phyloP scores from a whole-genome alignment of 768 basidiomycete genomes.

The Paxillus ammoniavirescens region DNA sequence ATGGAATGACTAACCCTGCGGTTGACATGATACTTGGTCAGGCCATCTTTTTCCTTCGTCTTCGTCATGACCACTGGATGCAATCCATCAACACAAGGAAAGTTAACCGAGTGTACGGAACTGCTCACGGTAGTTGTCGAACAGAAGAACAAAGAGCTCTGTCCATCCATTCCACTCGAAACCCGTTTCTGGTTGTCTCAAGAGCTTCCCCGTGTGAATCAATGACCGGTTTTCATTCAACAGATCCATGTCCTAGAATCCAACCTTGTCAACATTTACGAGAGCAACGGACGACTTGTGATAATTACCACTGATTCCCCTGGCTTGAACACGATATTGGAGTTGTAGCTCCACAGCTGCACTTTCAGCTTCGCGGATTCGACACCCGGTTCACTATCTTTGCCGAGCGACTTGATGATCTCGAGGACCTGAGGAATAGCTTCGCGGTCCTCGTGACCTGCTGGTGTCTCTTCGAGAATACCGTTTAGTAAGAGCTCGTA shows the following conservation, averaged over 20 bases:
- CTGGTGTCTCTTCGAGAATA: conserved; percentile 73
- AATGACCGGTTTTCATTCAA: conserved; percentile 79
- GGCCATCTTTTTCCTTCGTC: conserved; percentile 71
- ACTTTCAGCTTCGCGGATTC: conserved; percentile 85
- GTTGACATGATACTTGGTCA: conserved; percentile 76
- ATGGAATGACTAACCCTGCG: conserved; percentile 55
- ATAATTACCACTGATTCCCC: conserved; percentile 63
- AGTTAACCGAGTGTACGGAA: too few species aligned
- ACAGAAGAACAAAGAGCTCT: conserved; percentile 85
- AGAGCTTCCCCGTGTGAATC: conserved; percentile 78
- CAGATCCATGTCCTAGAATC: conserved; percentile 81
- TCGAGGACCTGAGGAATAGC: conserved; percentile 86
- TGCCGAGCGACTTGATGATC: conserved; percentile 81
- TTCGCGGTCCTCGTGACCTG: conserved; percentile 76
- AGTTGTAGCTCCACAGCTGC: conserved; percentile 83
- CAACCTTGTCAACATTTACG: conserved; percentile 1
- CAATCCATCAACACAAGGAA: conserved; percentile 9
- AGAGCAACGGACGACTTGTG: neutral
- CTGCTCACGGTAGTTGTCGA: conserved; percentile 88
- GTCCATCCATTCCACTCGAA: conserved; percentile 89
- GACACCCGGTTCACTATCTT: conserved; percentile 86
- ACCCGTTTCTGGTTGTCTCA: conserved; percentile 85
- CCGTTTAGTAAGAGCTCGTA: conserved; percentile 83
- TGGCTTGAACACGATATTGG: conserved; percentile 74
- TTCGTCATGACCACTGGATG: conserved; percentile 85